phyloP scores from a whole-genome alignment of 2,329 filamentous ascomycete species.

The Fusarium neocosmosporiellum region DNA sequence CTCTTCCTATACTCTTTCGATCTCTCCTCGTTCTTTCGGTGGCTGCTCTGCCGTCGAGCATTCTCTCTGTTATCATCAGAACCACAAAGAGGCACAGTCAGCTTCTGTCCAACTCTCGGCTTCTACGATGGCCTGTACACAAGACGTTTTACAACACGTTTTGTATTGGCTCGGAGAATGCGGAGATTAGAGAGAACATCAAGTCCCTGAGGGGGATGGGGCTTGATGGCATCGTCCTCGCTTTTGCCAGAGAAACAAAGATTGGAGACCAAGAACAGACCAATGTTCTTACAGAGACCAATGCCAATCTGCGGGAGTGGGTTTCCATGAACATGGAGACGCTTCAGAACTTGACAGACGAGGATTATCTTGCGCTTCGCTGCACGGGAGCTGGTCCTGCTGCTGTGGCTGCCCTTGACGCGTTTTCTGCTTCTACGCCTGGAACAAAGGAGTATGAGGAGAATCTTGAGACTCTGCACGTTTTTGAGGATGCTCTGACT shows the following conservation, averaged over 20 bases:
- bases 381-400: constrained; percentile 14
- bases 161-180: constrained; percentile 13
- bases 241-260: constrained; percentile 11
- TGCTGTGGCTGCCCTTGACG: constrained; percentile 11
- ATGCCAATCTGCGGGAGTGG: constrained; percentile 5
- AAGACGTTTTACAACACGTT: constrained; percentile 13
- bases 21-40: constrained; percentile 13
- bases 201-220: constrained; percentile 4
- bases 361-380: constrained; percentile 9
- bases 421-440: constrained; percentile 2
- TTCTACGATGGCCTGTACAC: constrained; percentile 6
- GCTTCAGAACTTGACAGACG: neutral
- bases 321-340: constrained; percentile 16
- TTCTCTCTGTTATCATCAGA: constrained; percentile 6
- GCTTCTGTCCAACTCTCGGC: constrained; percentile 1
- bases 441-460: neutral
- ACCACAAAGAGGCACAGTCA: constrained; percentile 3
- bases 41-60: neutral
- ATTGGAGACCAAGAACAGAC: constrained; percentile 1
- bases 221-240: constrained; percentile 10
- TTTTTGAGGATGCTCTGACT: constrained; percentile 10
- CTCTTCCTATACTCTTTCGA: constrained; percentile 6
- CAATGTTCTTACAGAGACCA: neutral
- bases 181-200: constrained; percentile 1
- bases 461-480: neutral